These are phyloP conservation scores for Trichomonas vaginalis DNA, from an alignment of 208 protist species.

Conservation along the genomic window DNA sequence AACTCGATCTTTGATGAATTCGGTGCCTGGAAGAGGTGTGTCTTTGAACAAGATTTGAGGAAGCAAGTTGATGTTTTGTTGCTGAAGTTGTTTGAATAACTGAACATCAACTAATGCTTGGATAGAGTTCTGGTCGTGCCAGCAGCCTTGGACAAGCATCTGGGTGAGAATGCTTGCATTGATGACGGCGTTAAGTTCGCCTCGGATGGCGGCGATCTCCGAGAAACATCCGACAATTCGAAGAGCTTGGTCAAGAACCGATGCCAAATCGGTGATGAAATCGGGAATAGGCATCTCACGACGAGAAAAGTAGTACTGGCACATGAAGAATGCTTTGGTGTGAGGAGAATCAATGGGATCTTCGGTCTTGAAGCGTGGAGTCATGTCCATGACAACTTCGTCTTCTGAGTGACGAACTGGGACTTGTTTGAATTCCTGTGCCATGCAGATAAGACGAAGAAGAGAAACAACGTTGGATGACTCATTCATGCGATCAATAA, in stretches of 20 bases:
- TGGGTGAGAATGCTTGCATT: not conserved
- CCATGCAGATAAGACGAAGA: conserved; percentile 42
- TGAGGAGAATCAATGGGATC: conserved; percentile 58
- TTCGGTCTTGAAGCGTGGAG: conserved; percentile 53
- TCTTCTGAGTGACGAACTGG: conserved; percentile 94
- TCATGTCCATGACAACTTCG: conserved; percentile 61
- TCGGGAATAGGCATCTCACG: conserved; percentile 75
- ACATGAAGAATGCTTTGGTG: conserved; percentile 76
- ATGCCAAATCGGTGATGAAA: conserved; percentile 88
- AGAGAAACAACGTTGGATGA: not conserved
- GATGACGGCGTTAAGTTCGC: not conserved
- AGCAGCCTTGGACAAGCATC: not conserved
- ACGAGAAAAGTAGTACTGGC: conserved; percentile 86
- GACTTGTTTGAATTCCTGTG: conserved; percentile 71
- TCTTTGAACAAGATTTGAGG: not conserved
- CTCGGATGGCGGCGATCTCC: not conserved
- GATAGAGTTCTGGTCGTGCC: not conserved
- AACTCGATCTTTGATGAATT: not conserved
- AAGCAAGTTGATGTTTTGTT: not conserved
- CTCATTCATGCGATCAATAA: not conserved
- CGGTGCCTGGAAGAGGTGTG: not conserved
- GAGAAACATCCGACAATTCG: conserved; percentile 48
- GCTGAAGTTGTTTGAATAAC: not conserved
- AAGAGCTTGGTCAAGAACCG: conserved; percentile 81
- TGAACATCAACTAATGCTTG: not conserved